These are phyloP conservation scores for Akanthomyces muscarius DNA, from an alignment of 2,329 filamentous ascomycete species.

Conservation along the genomic window DNA sequence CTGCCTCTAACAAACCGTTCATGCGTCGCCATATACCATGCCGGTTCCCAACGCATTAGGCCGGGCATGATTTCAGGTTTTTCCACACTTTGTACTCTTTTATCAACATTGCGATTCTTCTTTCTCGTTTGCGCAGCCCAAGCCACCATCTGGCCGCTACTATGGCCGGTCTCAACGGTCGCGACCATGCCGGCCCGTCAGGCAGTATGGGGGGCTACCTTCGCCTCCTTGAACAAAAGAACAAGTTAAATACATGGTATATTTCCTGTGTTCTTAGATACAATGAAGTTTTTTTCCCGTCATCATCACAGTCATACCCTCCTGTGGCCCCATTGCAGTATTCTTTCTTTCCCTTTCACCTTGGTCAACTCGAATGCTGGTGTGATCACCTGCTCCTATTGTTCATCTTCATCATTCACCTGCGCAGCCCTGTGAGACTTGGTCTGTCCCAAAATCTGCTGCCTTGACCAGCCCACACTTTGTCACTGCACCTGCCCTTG, in stretches of 20 bases:
- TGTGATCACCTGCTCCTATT: conserved; percentile 12
- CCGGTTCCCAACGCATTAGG: not conserved
- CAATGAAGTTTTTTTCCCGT: not conserved
- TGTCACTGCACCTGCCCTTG: conserved; percentile 10
- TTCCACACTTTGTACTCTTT: not conserved
- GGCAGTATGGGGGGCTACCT: not conserved
- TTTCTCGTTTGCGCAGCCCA: not conserved
- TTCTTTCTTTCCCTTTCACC: not conserved
- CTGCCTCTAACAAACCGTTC: not conserved
- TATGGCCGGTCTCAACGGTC: not conserved
- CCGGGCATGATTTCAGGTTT: not conserved
- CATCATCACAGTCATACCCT: not conserved
- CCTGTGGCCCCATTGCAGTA: not conserved
- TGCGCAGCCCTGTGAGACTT: conserved; percentile 8
- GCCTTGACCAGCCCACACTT: not conserved
- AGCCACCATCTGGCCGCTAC: not conserved
- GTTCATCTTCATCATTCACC: conserved; percentile 5
- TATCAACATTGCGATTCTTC: not conserved
- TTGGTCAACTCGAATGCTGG: not conserved
- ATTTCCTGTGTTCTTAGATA: not conserved
- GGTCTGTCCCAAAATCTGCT: not conserved
- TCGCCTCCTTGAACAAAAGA: not conserved
- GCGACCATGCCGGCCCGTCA: conserved; percentile 4
- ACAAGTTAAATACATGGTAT: not conserved
- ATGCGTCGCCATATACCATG: not conserved